Conservation (phyloP, 257 asterid species). For the Solanum neorickii region DNA sequence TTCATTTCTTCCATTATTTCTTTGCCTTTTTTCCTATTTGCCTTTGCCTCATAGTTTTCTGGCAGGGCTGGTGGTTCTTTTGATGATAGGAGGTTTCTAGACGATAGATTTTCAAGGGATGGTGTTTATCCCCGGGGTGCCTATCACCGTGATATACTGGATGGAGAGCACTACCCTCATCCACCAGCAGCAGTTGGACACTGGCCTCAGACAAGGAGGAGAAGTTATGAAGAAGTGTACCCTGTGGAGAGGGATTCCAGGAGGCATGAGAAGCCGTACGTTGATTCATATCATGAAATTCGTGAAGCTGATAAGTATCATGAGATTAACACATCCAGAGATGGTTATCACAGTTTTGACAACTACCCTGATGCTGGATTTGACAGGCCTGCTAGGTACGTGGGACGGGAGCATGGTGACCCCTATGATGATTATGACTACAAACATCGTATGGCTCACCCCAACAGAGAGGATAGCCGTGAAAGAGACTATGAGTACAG, state of each 20-base stretch:
- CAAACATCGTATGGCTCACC: conserved; percentile 52
- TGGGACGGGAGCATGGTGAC: conserved; percentile 72
- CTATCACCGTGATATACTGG: conserved; percentile 65
- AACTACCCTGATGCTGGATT: conserved; percentile 28
- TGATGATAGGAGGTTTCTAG: conserved; percentile 86
- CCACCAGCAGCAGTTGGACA: conserved; percentile 52
- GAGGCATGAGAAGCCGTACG: conserved; percentile 71
- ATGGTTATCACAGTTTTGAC: conserved; percentile 27
- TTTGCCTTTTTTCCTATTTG: conserved; percentile 17
- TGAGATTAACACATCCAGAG: conserved; percentile 17
- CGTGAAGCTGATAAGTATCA: conserved; percentile 27
- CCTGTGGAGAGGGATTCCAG: conserved; percentile 71
- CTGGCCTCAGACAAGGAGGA: conserved; percentile 84
- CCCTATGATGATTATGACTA: conserved; percentile 82
- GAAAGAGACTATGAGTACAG: conserved; percentile 79
- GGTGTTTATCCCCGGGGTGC: conserved; percentile 57
- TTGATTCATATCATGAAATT: conserved; percentile 29
- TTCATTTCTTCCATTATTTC: neutral
- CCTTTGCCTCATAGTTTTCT: conserved; percentile 26
- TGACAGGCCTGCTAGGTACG: conserved; percentile 75
- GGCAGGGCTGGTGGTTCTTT: conserved; percentile 84
- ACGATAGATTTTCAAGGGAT: conserved; percentile 86
- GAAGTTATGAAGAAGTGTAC: conserved; percentile 75
- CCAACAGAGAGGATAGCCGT: conserved; percentile 66
- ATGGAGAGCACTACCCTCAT: conserved; percentile 72